A percentile compares a stretch with the other conserved stretches of the same genome.
phyloP scores from a whole-genome alignment of 129 eudicot genomes.

The Helichrysum umbraculigerum region DNA sequence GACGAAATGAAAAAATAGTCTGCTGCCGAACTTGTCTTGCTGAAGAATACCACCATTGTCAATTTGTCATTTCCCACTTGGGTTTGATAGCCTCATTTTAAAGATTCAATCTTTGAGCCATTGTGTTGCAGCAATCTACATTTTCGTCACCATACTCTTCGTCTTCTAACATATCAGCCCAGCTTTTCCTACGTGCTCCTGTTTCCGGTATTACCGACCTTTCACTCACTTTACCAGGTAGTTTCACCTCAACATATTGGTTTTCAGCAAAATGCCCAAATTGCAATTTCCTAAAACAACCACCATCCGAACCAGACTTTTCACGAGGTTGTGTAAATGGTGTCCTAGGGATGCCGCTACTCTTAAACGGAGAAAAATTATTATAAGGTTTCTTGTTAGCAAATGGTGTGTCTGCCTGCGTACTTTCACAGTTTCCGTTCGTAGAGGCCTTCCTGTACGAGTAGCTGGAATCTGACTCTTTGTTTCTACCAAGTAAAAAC shows the following conservation, averaged over 20 bases:
- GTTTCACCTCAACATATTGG: not conserved
- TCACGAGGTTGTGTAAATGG: constrained; percentile 50
- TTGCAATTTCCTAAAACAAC: constrained; percentile 39
- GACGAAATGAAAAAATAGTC: not conserved
- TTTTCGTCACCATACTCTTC: constrained; percentile 47
- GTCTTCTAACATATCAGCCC: constrained; percentile 84
- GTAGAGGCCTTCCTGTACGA: not conserved
- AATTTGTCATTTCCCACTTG: no score
- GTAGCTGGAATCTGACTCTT: not conserved
- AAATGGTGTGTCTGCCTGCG: not conserved
- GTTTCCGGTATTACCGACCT: not conserved
- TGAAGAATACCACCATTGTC: no score
- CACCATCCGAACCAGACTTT: constrained; percentile 18
- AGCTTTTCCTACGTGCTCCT: constrained; percentile 40
- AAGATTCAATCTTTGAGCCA: constrained; percentile 27
- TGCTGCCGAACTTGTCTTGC: no score
- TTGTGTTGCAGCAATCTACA: constrained; percentile 35
- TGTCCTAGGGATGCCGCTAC: constrained; percentile 14
- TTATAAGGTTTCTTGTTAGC: not conserved
- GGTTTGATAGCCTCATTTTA: not conserved
- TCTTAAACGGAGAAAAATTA: not conserved
- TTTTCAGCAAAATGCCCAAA: constrained; percentile 31
- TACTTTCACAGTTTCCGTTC: not conserved
- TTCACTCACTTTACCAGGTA: not conserved
- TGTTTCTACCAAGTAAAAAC: constrained; percentile 23